phyloP scores from a whole-genome alignment of 2,329 filamentous ascomycete species.

The Aspergillus aculeatinus region DNA sequence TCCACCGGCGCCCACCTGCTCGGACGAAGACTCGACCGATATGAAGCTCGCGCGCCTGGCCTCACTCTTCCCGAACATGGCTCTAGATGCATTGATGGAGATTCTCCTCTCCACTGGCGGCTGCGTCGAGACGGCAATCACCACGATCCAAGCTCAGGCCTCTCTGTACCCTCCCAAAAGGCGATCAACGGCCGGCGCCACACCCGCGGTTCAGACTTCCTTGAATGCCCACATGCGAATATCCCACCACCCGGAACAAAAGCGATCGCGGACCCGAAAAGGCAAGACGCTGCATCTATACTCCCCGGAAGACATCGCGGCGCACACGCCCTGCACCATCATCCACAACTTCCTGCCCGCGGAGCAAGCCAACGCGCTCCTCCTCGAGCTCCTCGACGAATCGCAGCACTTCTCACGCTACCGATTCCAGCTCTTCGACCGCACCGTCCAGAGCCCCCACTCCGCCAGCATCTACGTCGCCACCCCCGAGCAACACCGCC shows the following conservation, averaged over 20 bases:
- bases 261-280: conserved; percentile 62
- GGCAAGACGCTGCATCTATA: conserved; percentile 83
- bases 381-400: conserved; percentile 74
- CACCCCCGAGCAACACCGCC: conserved; percentile 64
- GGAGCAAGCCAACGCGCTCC: conserved; percentile 68
- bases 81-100: conserved; percentile 71
- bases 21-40: conserved; percentile 77
- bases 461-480: conserved; percentile 82
- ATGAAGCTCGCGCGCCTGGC: conserved; percentile 81
- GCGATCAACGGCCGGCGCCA: conserved; percentile 38
- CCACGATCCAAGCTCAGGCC: conserved; percentile 48
- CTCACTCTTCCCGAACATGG: conserved; percentile 67
- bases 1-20: neutral
- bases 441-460: conserved; percentile 80
- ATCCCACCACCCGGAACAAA: conserved; percentile 31
- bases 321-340: conserved; percentile 85
- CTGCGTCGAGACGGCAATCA: conserved; percentile 65
- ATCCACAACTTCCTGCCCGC: conserved; percentile 83
- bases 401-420: conserved; percentile 67
- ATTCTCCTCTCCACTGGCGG: conserved; percentile 75
- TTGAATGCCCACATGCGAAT: conserved; percentile 52
- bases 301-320: conserved; percentile 74
- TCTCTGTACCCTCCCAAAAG: conserved; percentile 21
- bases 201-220: conserved; percentile 62
- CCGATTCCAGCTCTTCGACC: conserved; percentile 84